These are phyloP conservation scores for Kwoniella europaea DNA, from an alignment of 768 basidiomycete species.

Conservation along the genomic window DNA sequence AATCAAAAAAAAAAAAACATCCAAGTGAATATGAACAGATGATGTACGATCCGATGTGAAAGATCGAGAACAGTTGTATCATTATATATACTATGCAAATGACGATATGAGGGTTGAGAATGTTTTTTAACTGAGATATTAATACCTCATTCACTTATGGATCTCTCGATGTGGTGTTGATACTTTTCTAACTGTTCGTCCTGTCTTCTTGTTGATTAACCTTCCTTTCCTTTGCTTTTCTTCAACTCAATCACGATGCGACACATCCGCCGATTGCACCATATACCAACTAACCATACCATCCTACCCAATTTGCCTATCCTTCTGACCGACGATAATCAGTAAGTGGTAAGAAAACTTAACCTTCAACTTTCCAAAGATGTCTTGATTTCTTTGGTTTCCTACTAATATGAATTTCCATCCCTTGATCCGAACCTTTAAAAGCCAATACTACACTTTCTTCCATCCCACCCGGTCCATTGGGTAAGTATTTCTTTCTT, in stretches of 20 bases:
- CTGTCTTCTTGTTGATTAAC: too few relatives aligned
- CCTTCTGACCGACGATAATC: background rate
- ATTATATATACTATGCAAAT: too few relatives aligned
- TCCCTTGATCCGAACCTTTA: slow-evolving; percentile 70
- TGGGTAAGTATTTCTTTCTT: slow-evolving; percentile 65
- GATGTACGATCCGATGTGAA: background rate
- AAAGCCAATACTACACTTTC: slow-evolving; percentile 93
- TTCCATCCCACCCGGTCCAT: slow-evolving; percentile 34
- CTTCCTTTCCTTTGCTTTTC: too few relatives aligned
- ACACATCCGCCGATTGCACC: too few relatives aligned
- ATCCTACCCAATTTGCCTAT: too few relatives aligned
- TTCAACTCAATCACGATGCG: too few relatives aligned
- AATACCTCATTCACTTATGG: too few relatives aligned
- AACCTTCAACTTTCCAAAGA: slow-evolving; percentile 62
- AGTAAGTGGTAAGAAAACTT: background rate
- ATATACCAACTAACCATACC: too few relatives aligned
- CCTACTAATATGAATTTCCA: slow-evolving; percentile 79
- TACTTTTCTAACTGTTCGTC: too few relatives aligned
- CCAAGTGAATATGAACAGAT: background rate
- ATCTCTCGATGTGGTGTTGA: too few relatives aligned
- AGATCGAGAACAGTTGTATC: background rate
- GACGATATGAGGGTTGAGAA: too few relatives aligned
- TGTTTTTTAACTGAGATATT: too few relatives aligned
- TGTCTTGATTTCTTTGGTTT: slow-evolving; percentile 71
- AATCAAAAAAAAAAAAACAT: background rate